Evolutionary conservation across 2,329 filamentous ascomycete species (phyloP), one percentile per base, ranked within the genome.

Genomic region (Bipolaris sorokiniana): DNA sequence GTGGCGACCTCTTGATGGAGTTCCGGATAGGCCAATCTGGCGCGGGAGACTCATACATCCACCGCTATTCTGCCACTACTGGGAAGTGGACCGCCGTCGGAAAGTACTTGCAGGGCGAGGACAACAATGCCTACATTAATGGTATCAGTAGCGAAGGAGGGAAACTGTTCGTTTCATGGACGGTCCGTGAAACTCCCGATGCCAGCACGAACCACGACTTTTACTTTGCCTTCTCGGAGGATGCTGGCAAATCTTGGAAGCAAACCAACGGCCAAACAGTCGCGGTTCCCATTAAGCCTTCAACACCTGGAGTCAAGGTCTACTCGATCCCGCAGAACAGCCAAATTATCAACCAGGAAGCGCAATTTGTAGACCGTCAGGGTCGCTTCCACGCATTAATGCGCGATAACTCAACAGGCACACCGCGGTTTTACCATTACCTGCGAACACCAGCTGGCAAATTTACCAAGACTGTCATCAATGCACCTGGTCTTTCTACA

Each of bases 101-200:
- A 10, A 76, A 74, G n/a, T 78, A 79, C 51, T 68, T 81, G 7
- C 77, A 77, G 18, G 82, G 81, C 28, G 66, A 79, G 22, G 68
- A 74, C 40, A 82, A 80, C 68, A 84, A 82, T 66, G 81, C 82
- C 1, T 84, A 84, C 66, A 78, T 83, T 64, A 81, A 84, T 67
- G 81, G 81, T 9, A 70, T 83, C 44, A 78, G 77, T 58, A 73
- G 70, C 31, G 67, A 72, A 26, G 61, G 62, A 31, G 64, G 61
- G 1, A 71, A 70, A 11, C 72, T 83, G 1, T 78, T 79, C 64
- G 75, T 78, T 18, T 82, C 80, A 1, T 83, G 81, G 81, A 82
- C 83, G 0, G 82, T 81, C 57, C 79, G 82, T 15, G 80, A 77
- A 16, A 83, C 82, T 47, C 79, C 82, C 5, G 69, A 70, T 2